phyloP scores from a whole-genome alignment of 495 filamentous ascomycete species.

The Podospora comata region DNA sequence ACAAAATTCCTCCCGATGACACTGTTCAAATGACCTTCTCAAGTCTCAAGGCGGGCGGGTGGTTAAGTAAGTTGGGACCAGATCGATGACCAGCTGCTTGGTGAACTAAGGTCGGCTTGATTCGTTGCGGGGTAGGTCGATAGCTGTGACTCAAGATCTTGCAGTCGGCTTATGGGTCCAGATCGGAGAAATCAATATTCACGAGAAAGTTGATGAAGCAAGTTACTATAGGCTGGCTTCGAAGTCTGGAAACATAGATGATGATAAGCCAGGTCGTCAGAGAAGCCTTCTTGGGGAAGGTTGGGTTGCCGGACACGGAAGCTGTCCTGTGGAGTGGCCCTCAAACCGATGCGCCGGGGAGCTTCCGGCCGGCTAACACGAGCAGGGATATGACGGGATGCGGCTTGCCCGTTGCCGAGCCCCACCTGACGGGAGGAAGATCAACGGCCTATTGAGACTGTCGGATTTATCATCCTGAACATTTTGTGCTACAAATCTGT shows the following conservation, averaged over 20 bases:
- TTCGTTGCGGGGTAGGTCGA: background rate
- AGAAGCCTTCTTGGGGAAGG: background rate
- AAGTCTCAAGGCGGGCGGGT: too few species aligned
- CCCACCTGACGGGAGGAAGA: background rate
- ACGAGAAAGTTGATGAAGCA: background rate
- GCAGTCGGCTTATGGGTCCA: background rate
- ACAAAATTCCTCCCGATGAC: background rate
- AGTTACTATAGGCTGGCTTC: background rate
- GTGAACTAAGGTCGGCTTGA: background rate
- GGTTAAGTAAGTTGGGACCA: too few species aligned
- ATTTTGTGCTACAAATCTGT: too few species aligned
- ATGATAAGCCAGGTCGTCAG: background rate
- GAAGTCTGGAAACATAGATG: background rate
- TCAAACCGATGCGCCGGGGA: background rate
- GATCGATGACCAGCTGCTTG: background rate
- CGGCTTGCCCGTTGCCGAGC: background rate
- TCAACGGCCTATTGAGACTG: background rate
- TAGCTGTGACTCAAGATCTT: background rate
- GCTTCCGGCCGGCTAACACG: background rate
- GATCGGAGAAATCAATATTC: background rate
- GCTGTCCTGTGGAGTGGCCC: background rate
- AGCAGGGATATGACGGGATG: background rate
- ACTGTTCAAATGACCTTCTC: background rate
- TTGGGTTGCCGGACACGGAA: background rate
- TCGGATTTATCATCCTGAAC: too few species aligned